phyloP scores from a whole-genome alignment of 1,284 basidiomycete species.

The Ceratobasidium sp. region DNA sequence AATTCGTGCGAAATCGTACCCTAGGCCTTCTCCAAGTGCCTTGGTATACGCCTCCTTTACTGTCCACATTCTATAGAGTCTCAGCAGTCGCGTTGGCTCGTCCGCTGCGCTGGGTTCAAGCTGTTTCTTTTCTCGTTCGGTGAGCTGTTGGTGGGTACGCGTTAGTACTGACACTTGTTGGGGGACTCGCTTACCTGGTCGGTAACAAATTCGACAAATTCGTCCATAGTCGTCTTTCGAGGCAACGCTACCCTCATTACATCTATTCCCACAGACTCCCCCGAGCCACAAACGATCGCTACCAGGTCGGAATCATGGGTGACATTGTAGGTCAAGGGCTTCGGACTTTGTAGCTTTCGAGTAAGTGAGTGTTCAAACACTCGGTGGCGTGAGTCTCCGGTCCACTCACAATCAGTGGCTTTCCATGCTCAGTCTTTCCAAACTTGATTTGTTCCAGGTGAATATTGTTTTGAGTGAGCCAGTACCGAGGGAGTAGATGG shows the following conservation, averaged over 20 bases:
- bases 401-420: conserved; percentile 71
- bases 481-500: conserved; percentile 65
- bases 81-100: conserved; percentile 52
- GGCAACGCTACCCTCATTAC: conserved; percentile 76
- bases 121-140: conserved; percentile 50
- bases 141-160: not conserved
- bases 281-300: conserved; percentile 64
- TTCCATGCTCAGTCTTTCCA: conserved; percentile 63
- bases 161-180: not conserved
- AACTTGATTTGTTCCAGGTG: conserved; percentile 58
- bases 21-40: conserved; percentile 78
- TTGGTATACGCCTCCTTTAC: conserved; percentile 88
- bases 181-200: conserved; percentile 63
- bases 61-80: conserved; percentile 74
- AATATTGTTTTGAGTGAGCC: conserved; percentile 64
- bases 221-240: conserved; percentile 58
- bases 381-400: not conserved
- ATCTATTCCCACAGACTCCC: conserved; percentile 68
- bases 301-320: conserved; percentile 78
- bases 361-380: conserved; percentile 15
- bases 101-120: conserved; percentile 56
- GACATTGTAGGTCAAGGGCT: conserved; percentile 74
- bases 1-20: conserved; percentile 76
- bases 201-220: conserved; percentile 67
- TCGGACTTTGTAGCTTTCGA: conserved; percentile 56